phyloP scores from a whole-genome alignment of 306 rosid genomes.

The Betula pendula region DNA sequence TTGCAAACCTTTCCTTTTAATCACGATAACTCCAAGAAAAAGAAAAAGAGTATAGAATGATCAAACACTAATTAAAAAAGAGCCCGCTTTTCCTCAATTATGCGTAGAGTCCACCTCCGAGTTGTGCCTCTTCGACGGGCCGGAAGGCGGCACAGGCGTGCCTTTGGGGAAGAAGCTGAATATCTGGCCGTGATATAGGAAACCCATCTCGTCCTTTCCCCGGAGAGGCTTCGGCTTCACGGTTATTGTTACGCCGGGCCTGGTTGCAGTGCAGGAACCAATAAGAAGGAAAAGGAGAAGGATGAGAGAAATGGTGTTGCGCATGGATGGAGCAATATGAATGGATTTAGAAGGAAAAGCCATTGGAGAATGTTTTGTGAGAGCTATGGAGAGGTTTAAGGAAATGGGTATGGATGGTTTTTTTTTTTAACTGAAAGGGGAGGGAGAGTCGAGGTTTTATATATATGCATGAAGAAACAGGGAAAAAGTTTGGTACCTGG shows the following conservation, averaged over 20 bases:
- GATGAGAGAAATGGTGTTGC: slow-evolving; percentile 26
- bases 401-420: not conserved
- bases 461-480: slow-evolving; percentile 54
- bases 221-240: slow-evolving; percentile 25
- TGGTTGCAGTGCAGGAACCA: slow-evolving; percentile 56
- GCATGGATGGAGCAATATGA: not conserved
- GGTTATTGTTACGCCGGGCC: slow-evolving; percentile 47
- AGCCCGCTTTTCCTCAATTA: slow-evolving; percentile 32
- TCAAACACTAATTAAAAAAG: not conserved
- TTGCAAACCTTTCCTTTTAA: slow-evolving; percentile 18
- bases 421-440: slow-evolving; percentile 13
- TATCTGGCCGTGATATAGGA: slow-evolving; percentile 36
- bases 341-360: slow-evolving; percentile 38
- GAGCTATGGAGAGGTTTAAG: slow-evolving; percentile 27
- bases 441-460: slow-evolving; percentile 16
- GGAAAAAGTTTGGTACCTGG: slow-evolving; percentile 34
- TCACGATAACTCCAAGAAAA: slow-evolving; percentile 30
- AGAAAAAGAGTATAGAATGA: not conserved
- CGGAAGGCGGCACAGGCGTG: slow-evolving; percentile 68
- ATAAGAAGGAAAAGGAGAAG: slow-evolving; percentile 43
- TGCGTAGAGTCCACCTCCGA: slow-evolving; percentile 44
- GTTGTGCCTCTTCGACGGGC: slow-evolving; percentile 89
- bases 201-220: slow-evolving; percentile 18
- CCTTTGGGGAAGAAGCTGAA: slow-evolving; percentile 86
- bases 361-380: slow-evolving; percentile 32